Conservation (phyloP, 2,329 filamentous ascomycete genomes). For the Neoarthrinium moseri region DNA sequence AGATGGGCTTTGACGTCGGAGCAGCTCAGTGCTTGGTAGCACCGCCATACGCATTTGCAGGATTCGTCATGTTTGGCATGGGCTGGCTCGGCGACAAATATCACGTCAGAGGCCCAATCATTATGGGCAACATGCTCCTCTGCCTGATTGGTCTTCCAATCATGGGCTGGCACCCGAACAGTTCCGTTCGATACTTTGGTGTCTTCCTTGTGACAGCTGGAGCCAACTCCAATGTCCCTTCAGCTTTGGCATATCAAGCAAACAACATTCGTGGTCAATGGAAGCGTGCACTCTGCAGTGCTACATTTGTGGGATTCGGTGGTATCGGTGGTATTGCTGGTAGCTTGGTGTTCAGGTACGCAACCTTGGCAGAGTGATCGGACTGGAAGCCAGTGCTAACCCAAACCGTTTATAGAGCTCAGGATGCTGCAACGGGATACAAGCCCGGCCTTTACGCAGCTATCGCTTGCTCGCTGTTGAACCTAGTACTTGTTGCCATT, state of each 20-base stretch:
- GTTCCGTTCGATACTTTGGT: slow-evolving; percentile 67
- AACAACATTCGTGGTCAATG: slow-evolving; percentile 86
- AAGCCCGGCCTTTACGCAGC: slow-evolving; percentile 55
- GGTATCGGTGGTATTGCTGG: slow-evolving; percentile 76
- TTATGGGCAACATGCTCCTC: slow-evolving; percentile 64
- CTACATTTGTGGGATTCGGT: slow-evolving; percentile 72
- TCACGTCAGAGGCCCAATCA: slow-evolving; percentile 62
- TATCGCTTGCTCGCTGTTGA: slow-evolving; percentile 48
- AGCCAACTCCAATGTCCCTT: slow-evolving; percentile 74
- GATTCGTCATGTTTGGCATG: slow-evolving; percentile 57
- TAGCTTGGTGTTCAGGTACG: slow-evolving; percentile 60
- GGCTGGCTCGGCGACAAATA: slow-evolving; percentile 68
- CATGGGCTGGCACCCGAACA: slow-evolving; percentile 62
- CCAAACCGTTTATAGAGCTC: slow-evolving; percentile 17
- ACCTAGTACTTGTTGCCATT: slow-evolving; percentile 41
- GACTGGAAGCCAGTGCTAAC: not conserved
- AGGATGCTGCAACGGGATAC: slow-evolving; percentile 52
- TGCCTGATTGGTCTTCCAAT: slow-evolving; percentile 69
- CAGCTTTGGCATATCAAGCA: slow-evolving; percentile 75
- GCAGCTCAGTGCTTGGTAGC: slow-evolving; percentile 69
- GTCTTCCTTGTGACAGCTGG: slow-evolving; percentile 76
- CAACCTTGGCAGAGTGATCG: not conserved
- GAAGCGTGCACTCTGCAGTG: slow-evolving; percentile 78
- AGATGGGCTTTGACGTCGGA: slow-evolving; percentile 64
- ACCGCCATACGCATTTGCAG: slow-evolving; percentile 66